Evolutionary conservation across 1,284 basidiomycete species (phyloP), one percentile per base, ranked within the genome.

Genomic region (Trichosporon faecale): DNA sequence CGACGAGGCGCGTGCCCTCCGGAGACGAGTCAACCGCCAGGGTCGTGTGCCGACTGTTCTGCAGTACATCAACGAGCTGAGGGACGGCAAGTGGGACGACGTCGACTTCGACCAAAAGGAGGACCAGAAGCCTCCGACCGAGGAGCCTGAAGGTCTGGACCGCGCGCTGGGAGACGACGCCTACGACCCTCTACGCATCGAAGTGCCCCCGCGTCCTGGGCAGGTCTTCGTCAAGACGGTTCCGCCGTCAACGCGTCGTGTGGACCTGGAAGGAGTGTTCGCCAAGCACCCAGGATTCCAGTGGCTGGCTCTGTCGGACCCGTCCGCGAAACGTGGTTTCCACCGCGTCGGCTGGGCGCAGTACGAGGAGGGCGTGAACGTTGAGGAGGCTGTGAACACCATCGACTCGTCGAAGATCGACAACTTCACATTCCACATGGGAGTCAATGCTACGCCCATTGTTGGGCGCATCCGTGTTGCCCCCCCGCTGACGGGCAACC

Each of bases 211-310:
- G 27, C 89, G 92, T 75, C 90, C 91, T 14, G 92, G 92, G 77
- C 93, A 95, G 80, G 89, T 98, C 65, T 93, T 96, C 88, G 94
- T 97, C 78, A 90, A 94, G 74, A 94, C 92, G 21, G 93, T 97
- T 73, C 92, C 94, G 52, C 93, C 94, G 29, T 92, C 93, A 74
- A 93, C 95, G 76, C 90, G 91, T 23, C 89, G 94, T 61, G 84
- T 90, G 60, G 94, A 93, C 76, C 86, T 98, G 33, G 94, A 97
- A 85, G 90, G 92, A 81, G 93, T 96, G 46, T 84, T 85, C 67
- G 71, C 74, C 1, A 72, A 80, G 55, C 76, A 82, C 63, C 77
- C 81, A 7, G 85, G 85, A 0, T 86, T 85, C 73, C 77, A 83
- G 65, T 92, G 95, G 82, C 87, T 98, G 29, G 94, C 94, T 1